phyloP scores from a whole-genome alignment of 805 yeast species.

The Saccharomycopsis capsularis region DNA sequence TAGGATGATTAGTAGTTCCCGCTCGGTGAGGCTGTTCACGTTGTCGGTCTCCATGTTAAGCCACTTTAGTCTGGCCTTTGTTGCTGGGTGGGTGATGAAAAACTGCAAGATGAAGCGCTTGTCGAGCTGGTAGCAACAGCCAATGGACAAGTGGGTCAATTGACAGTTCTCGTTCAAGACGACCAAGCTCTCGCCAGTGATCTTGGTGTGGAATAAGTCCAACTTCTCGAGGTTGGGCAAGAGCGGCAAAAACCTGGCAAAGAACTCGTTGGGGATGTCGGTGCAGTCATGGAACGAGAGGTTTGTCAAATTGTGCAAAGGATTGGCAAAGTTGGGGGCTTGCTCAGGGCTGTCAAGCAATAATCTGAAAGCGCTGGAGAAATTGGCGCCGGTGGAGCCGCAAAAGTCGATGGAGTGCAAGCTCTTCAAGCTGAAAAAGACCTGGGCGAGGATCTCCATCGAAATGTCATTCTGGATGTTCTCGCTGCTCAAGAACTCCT shows the following conservation, averaged over 20 bases:
- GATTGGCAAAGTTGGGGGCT: conserved; percentile 24
- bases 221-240: conserved; percentile 52
- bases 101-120: conserved; percentile 14
- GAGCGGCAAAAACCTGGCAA: conserved; percentile 51
- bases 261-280: conserved; percentile 53
- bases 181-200: conserved; percentile 54
- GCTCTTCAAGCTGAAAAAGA: conserved; percentile 48
- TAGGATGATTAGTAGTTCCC: conserved; percentile 15
- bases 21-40: conserved; percentile 13
- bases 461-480: conserved; percentile 80
- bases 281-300: conserved; percentile 87
- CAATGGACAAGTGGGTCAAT: conserved; percentile 67
- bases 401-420: conserved; percentile 78
- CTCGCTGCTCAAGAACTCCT: conserved; percentile 79
- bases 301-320: conserved; percentile 23
- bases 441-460: conserved; percentile 42
- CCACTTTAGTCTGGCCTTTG: conserved; percentile 15
- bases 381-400: conserved; percentile 67
- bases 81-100: conserved; percentile 6
- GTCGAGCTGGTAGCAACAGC: conserved; percentile 18
- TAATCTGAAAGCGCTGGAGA: conserved; percentile 48
- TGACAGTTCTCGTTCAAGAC: conserved; percentile 49
- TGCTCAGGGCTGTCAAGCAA: background rate
- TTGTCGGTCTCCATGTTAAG: conserved; percentile 19
- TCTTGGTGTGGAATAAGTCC: conserved; percentile 76